Conservation (phyloP, 2,329 filamentous ascomycete species). For the Helotiales sp. region DNA sequence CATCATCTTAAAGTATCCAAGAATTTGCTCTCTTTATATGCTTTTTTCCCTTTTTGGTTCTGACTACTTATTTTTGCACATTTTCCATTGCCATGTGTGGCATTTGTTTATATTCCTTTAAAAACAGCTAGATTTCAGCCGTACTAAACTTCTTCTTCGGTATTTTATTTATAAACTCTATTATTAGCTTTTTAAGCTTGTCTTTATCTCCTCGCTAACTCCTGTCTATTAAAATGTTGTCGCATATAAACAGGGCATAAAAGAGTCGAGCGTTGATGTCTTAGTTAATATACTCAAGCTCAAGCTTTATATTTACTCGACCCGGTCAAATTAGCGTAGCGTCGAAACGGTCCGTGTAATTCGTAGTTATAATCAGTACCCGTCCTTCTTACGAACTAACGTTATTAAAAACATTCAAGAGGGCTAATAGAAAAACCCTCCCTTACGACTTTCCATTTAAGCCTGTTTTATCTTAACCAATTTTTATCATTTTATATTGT, state of each 20-base stretch:
- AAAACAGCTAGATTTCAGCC: constrained; percentile 21
- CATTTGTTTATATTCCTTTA: constrained; percentile 15
- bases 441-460: no score
- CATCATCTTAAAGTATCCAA: constrained; percentile 13
- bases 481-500: constrained; percentile 41
- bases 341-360: no score
- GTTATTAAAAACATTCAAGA: no score
- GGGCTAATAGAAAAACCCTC: no score
- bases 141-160: constrained; percentile 18
- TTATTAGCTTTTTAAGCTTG: constrained; percentile 11
- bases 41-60: constrained; percentile 16
- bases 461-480: constrained; percentile 28
- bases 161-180: constrained; percentile 21
- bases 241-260: constrained; percentile 35
- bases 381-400: no score
- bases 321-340: no score
- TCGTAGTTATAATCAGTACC: no score
- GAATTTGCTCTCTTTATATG: constrained; percentile 22
- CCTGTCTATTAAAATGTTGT: constrained; percentile 6
- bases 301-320: no score
- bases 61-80: constrained; percentile 12
- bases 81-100: constrained; percentile 7
- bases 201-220: constrained; percentile 15
- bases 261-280: constrained; percentile 40
- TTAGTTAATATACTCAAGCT: constrained; percentile 59